A percentile compares a stretch with the other conserved stretches of the same genome.
Conservation (phyloP, 345 rosid genomes). For the Carallia pectinifolia region DNA sequence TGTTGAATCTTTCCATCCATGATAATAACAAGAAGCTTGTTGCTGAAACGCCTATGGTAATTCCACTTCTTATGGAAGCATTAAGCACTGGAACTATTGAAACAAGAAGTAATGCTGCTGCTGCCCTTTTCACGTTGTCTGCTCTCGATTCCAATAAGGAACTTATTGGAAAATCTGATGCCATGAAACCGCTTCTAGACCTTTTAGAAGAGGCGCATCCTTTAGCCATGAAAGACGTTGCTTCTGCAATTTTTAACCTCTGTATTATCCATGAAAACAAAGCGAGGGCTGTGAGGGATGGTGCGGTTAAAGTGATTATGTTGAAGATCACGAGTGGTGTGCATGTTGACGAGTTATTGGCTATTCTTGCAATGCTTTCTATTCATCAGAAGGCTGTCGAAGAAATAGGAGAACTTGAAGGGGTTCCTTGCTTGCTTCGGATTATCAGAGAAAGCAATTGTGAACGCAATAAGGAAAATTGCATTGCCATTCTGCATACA, state of each 20-base stretch:
- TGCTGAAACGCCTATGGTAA: conserved; percentile 64
- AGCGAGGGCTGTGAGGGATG: conserved; percentile 74
- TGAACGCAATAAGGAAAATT: conserved; percentile 82
- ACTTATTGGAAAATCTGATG: conserved; percentile 72
- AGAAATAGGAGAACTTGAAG: conserved; percentile 70
- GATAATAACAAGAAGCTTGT: conserved; percentile 90
- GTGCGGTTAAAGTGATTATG: conserved; percentile 67
- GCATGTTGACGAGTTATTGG: conserved; percentile 73
- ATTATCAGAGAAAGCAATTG: conserved; percentile 67
- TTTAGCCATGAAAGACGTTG: conserved; percentile 73
- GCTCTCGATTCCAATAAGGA: conserved; percentile 82
- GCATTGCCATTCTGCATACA: conserved; percentile 69
- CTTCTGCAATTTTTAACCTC: conserved; percentile 80
- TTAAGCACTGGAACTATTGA: conserved; percentile 59
- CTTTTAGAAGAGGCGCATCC: conserved; percentile 80
- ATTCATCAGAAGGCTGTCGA: conserved; percentile 70
- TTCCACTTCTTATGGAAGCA: conserved; percentile 72
- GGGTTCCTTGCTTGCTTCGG: conserved; percentile 68
- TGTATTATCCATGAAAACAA: conserved; percentile 80
- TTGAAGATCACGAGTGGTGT: conserved; percentile 56
- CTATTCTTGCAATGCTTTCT: conserved; percentile 81
- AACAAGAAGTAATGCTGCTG: conserved; percentile 89
- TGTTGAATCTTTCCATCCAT: conserved; percentile 82
- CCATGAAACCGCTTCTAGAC: conserved; percentile 66
- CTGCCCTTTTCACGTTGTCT: conserved; percentile 76